Percentiles rank a stretch among this genome's conserved stretches.
Evolutionary conservation across 2,329 filamentous ascomycete genomes (phyloP).

Genomic region (Acephala macrosclerotiorum): DNA sequence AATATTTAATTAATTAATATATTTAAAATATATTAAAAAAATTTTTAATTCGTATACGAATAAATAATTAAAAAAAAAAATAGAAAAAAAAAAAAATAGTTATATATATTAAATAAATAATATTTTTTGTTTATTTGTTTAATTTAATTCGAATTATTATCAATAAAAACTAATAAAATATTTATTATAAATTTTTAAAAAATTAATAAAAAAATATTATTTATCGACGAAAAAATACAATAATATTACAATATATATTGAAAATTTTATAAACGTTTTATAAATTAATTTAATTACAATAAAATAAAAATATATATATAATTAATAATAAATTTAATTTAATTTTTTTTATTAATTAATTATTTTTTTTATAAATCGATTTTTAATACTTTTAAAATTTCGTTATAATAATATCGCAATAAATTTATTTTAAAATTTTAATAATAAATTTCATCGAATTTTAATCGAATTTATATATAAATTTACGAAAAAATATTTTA

Average conservation of each 20-base stretch:
- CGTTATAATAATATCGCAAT: conserved; percentile 27
- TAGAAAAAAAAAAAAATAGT: conserved; percentile 29
- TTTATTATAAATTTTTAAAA: conserved; percentile 35
- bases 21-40: conserved; percentile 39
- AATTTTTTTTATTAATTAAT: conserved; percentile 26
- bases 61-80: conserved; percentile 33
- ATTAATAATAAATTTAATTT: conserved; percentile 34
- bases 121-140: no score
- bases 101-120: conserved; percentile 28
- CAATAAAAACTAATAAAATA: no score
- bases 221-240: conserved; percentile 33
- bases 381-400: conserved; percentile 27
- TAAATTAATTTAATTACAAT: conserved; percentile 40
- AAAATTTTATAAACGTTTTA: conserved; percentile 34
- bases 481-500: conserved; percentile 29
- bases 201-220: conserved; percentile 35
- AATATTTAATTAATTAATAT: conserved; percentile 29
- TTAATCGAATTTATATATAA: conserved; percentile 27
- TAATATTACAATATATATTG: no score
- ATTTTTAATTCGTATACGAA: no score
- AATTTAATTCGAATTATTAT: no score
- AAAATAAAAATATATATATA: conserved; percentile 38
- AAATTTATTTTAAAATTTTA: conserved; percentile 22
- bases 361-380: conserved; percentile 24
- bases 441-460: conserved; percentile 17